Evolutionary conservation across 2,329 filamentous ascomycete genomes (phyloP), one percentile per base, ranked within the genome.

Genomic region (Fusarium phyllophilum): DNA sequence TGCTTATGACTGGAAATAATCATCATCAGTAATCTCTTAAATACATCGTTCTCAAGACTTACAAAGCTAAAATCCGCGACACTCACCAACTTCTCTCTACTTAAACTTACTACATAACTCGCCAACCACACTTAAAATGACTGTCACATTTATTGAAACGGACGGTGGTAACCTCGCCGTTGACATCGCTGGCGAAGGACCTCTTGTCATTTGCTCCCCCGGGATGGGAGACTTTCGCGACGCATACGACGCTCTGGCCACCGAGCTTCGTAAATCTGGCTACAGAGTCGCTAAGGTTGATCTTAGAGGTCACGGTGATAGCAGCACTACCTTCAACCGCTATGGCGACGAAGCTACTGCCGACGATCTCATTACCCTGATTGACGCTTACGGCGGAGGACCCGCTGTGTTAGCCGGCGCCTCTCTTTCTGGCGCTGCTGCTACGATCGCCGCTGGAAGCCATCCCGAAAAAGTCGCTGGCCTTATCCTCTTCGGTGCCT

Each of bases 221-320:
- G 71, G 39, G 0, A 59, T 74, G 70, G 71, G 71, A n/a, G 71
- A 74, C 5, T 72, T 73, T 2, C 66, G 71, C 29, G 71, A 74
- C 24, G 66, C 58, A 41, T 74, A 71, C 18, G 48, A 42, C 0
- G 62, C 71, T 15, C 14, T 74, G 1, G 71, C 71, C 8, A 52
- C 12, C 0, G 55, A 66, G 5, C 66, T 74, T 26, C 57, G 57
- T 2, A 39, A 56, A 22, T 39, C 58, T 2, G 70, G 71, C 15
- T 74, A 64, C 20, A 56, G 41, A 31, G 70, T 74, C 17, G 71
- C 70, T 9, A 54, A 49, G 39, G 70, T 74, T 14, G 71, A 74
- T 36, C 71, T 74, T 3, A 42, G 71, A 29, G 71, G 71, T 3
- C 71, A 74, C 14, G 70, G 70, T 8, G 70, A 74, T 5, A 74